Evolutionary conservation across 2,329 filamentous ascomycete species (phyloP), one percentile per base, ranked within the genome.

Genomic region (Aspergillus pseudoviridinutans): DNA sequence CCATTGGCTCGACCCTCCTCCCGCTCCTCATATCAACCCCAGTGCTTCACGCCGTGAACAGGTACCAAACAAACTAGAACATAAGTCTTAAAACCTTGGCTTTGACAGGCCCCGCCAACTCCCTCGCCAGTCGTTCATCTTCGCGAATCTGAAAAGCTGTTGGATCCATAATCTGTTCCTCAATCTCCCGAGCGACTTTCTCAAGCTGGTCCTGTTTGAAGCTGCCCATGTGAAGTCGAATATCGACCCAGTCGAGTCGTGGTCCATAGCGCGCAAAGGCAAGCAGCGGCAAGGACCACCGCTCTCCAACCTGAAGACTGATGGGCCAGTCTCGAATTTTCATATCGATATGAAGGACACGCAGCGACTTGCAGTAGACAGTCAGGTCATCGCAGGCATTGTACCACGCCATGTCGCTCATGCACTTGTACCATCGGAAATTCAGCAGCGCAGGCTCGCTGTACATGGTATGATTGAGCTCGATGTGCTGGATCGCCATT

Each of bases 401-500:
- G 12, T 58, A 64, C 55, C 58, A 68, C 7, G 58, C 56, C 46
- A 60, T 32, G 50, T 68, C 66, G 29, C 63, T 65, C 42, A 62
- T 59, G 53, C 56, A 42, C 51, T 68, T 68, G 50, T 52, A 62
- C 10, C 42, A 20, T 1, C 63, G 56, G 41, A 60, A 61, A 8
- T 49, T 28, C 2, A 53, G 56, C 6, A 66, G 49, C 1, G 51
- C 54, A 4, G 65, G 66, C 50, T 68, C 66, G 38, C 64, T 64
- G 57, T 68, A 66, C 61, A 67, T 67, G 49, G 47, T 51, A 24
- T 67, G 64, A 17, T 58, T 56, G n/a, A 68, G 56, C 54, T 68
- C 66, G 14, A 68, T 44, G 46, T 66, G 66, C 3, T 29, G 61
- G 0, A 82, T 83, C 61, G 85, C 85, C 6, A 81, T 74, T 41